phyloP scores from a whole-genome alignment of 2,329 filamentous ascomycete genomes.

The Cytospora piceae region DNA sequence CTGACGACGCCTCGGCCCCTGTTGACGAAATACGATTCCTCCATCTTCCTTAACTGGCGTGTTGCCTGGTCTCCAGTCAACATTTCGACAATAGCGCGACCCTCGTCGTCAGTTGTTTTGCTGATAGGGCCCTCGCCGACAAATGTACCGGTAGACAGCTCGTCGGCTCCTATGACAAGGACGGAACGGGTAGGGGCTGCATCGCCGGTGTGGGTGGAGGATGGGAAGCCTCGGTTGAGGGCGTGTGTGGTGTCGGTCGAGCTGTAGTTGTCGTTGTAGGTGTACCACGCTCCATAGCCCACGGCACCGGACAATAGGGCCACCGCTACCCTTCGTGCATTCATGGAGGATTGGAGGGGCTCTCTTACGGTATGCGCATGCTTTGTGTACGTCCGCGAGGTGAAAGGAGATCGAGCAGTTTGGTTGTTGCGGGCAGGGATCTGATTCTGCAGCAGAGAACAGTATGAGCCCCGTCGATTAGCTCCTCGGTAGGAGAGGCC shows the following conservation, averaged over 20 bases:
- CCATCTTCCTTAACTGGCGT: conserved; percentile 82
- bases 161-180: conserved; percentile 85
- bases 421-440: conserved; percentile 31
- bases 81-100: conserved; percentile 91
- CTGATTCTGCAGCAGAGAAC: conserved; percentile 32
- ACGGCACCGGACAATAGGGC: conserved; percentile 72
- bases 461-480: conserved; percentile 47
- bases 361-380: conserved; percentile 44
- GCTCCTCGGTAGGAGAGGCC: conserved; percentile 51
- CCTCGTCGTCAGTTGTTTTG: conserved; percentile 84
- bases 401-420: conserved; percentile 33
- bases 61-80: conserved; percentile 93
- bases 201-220: conserved; percentile 39
- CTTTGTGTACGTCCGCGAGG: conserved; percentile 40
- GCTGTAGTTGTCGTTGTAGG: conserved; percentile 57
- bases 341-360: conserved; percentile 72
- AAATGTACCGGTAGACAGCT: conserved; percentile 86
- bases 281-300: conserved; percentile 78
- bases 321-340: conserved; percentile 68
- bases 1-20: conserved; percentile 88
- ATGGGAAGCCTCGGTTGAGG: conserved; percentile 45
- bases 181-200: conserved; percentile 65
- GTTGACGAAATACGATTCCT: conserved; percentile 90
- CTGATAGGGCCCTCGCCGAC: conserved; percentile 84
- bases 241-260: conserved; percentile 42